Evolutionary conservation across 2,329 filamentous ascomycete species (phyloP).

Genomic region (Aspergillus calidoustus): DNA sequence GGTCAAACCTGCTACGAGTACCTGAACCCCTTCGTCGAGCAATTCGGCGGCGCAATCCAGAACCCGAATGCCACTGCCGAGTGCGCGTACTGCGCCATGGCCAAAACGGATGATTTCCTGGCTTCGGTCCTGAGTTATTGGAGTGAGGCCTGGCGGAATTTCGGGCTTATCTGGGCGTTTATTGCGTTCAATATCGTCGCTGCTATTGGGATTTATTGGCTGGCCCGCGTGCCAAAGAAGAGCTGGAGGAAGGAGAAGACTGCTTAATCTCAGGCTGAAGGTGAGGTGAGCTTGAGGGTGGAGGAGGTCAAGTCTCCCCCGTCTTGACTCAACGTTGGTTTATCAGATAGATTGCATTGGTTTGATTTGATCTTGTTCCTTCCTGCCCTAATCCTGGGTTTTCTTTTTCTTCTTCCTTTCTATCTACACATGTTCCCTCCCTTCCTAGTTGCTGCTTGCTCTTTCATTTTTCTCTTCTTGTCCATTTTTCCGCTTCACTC

Average conservation of each 20-base stretch:
- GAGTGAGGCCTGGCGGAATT: slow-evolving; percentile 66
- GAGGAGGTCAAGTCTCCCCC: accelerated
- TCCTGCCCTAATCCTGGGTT: too few species aligned
- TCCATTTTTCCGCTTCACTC: too few species aligned
- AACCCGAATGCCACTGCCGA: slow-evolving; percentile 49
- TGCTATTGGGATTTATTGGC: slow-evolving; percentile 66
- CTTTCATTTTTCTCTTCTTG: too few species aligned
- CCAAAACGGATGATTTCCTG: slow-evolving; percentile 55
- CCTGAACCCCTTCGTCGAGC: slow-evolving; percentile 46
- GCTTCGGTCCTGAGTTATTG: slow-evolving; percentile 47
- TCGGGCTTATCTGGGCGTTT: slow-evolving; percentile 70
- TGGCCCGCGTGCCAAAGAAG: slow-evolving; percentile 59
- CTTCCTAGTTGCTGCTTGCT: too few species aligned
- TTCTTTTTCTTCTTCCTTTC: too few species aligned
- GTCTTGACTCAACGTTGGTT: too few species aligned
- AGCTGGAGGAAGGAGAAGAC: slow-evolving; percentile 27
- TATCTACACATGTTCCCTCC: too few species aligned
- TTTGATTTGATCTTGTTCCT: too few species aligned
- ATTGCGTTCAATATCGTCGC: slow-evolving; percentile 66
- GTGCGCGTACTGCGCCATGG: slow-evolving; percentile 57
- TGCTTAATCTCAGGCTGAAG: too few species aligned
- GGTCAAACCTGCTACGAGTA: slow-evolving; percentile 65
- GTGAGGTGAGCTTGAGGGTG: too few species aligned
- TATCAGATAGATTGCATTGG: too few species aligned
- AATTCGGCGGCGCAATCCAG: slow-evolving; percentile 47